phyloP scores from a whole-genome alignment of 495 filamentous ascomycete species.

The Hypoxylon subgilvum region DNA sequence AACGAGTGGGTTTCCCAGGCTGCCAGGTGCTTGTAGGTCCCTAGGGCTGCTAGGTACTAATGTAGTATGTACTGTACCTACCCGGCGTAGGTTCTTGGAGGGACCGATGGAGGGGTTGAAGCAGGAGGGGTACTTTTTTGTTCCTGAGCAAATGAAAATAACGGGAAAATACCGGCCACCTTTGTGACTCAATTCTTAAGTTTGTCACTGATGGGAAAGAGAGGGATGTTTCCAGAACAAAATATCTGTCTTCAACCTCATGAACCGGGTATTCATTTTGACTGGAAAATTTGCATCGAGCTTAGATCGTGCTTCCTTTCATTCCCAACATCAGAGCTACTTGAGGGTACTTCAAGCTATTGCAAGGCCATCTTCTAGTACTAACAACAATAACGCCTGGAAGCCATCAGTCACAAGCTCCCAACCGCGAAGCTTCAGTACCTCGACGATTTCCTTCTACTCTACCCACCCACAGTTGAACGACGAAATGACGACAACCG shows the following conservation, averaged over 20 bases:
- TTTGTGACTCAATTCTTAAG: conserved; percentile 29
- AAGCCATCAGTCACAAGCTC: conserved; percentile 10
- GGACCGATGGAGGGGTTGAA: conserved; percentile 34
- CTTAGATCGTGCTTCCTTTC: conserved; percentile 10
- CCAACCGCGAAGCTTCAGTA: conserved; percentile 8
- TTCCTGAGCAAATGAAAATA: conserved; percentile 14
- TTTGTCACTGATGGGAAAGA: conserved; percentile 14
- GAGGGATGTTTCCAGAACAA: conserved; percentile 17
- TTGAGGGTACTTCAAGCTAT: conserved; percentile 5
- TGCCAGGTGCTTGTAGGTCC: background rate
- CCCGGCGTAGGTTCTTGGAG: conserved; percentile 11
- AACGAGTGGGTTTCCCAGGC: conserved; percentile 3
- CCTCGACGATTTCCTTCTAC: conserved; percentile 4
- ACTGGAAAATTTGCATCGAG: conserved; percentile 22
- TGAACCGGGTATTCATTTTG: conserved; percentile 10
- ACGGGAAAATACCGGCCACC: conserved; percentile 21
- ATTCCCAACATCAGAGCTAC: background rate
- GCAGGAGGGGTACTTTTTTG: conserved; percentile 15
- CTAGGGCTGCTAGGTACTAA: background rate
- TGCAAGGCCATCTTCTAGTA: background rate
- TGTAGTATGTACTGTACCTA: background rate
- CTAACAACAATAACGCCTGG: background rate
- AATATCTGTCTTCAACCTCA: conserved; percentile 16
- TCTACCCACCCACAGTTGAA: background rate
- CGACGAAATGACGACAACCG: conserved; percentile 46